Evolutionary conservation across 2,329 filamentous ascomycete genomes (phyloP).

Genomic region (Pseudogymnoascus sp.): DNA sequence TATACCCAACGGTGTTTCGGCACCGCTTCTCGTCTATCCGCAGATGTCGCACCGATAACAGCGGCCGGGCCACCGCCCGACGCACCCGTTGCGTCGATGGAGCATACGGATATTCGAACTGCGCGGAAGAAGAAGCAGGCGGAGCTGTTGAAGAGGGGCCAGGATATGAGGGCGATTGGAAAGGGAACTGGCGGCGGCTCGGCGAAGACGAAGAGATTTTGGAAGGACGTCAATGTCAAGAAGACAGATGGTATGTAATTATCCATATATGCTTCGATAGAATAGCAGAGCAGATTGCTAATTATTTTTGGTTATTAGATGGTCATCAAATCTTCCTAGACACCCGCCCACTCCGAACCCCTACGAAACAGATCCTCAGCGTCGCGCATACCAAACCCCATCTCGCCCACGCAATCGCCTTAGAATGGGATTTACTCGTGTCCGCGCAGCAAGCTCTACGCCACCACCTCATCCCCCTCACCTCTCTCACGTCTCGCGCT

Average conservation of each 20-base stretch:
- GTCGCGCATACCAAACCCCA: conserved; percentile 68
- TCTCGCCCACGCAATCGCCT: conserved; percentile 74
- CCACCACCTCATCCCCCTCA: conserved; percentile 83
- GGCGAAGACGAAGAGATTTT: conserved; percentile 63
- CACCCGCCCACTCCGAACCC: conserved; percentile 67
- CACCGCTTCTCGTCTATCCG: conserved; percentile 19
- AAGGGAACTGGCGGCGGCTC: conserved; percentile 31
- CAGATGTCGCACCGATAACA: conserved; percentile 36
- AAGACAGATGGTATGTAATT: conserved; percentile 50
- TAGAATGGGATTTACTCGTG: conserved; percentile 86
- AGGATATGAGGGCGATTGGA: conserved; percentile 35
- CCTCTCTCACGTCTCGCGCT: conserved; percentile 73
- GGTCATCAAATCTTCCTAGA: conserved; percentile 61
- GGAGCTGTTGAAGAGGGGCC: conserved; percentile 44
- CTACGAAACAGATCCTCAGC: conserved; percentile 61
- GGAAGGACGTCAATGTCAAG: conserved; percentile 71
- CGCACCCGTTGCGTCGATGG: conserved; percentile 39
- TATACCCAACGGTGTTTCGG: conserved; percentile 20
- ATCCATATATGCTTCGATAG: neutral
- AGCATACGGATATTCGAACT: conserved; percentile 33
- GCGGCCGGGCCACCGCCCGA: conserved; percentile 51
- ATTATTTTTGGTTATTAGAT: conserved; percentile 16
- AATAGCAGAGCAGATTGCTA: conserved; percentile 4
- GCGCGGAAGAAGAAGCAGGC: conserved; percentile 46
- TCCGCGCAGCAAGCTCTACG: conserved; percentile 77